Evolutionary conservation across 2,329 filamentous ascomycete genomes (phyloP), one percentile per base, ranked within the genome.

Genomic region (Trichophyton simii): DNA sequence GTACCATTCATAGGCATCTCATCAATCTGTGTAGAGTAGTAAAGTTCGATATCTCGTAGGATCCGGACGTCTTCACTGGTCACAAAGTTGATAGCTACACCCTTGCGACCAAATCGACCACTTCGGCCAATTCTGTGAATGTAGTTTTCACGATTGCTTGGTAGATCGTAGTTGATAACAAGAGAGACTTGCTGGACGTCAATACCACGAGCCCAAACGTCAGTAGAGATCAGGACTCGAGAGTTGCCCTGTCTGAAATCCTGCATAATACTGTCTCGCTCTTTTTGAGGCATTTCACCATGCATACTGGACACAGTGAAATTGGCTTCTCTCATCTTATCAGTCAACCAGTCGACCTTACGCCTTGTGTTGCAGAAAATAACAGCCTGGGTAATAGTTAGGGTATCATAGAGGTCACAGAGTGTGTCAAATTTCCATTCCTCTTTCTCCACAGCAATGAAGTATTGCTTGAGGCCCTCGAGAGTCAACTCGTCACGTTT

Each of bases 331-430:
- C 91, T 88, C 89, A 99, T 96, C 82, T 99, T 99, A 78, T 99
- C 94, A 3, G 94, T 97, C 63, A 99, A 80, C 94, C 94, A 99
- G 83, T 99, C 94, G 73, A 99, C 94, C 91, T 99, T 99, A 84
- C 92, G 88, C 78, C 94, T 89, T 75, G 94, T 99, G 87, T 99
- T 99, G 87, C 94, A 99, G 89, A 99, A 99, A 81, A 99, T 99
- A 79, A 99, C 94, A 63, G 94, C 94, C 80, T 99, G 94, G 71
- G 94, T 99, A 74, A 97, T 99, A 76, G 94, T 99, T 75, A 99
- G 88, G 61, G 94, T 99, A 82, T 99, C 94, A 83, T 99, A 99
- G 70, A 99, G 80, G 80, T 99, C 94, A 72, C 89, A 97, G 66
- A 99, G 89, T 65, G 94, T 99, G 79, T 99, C 94, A 68, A 99